phyloP scores from a whole-genome alignment of 2,329 filamentous ascomycete genomes.

The Phaeosphaeriaceae sp. region DNA sequence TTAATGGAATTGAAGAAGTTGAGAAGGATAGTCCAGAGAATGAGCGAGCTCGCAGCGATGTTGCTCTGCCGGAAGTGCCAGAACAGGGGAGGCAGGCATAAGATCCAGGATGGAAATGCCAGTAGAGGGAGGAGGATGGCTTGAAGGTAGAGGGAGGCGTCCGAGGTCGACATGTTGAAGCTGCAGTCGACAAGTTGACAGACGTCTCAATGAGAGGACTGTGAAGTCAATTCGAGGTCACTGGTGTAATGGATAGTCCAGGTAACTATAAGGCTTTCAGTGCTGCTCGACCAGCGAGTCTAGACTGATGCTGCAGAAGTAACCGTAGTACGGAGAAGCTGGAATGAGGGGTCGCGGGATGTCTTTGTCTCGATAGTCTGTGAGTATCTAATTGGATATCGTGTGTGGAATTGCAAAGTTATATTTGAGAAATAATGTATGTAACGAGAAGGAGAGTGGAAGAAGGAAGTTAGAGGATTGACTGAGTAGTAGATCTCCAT shows the following conservation, averaged over 20 bases:
- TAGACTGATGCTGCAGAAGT: not conserved
- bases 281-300: conserved; percentile 8
- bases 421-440: conserved; percentile 1
- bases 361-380: conserved; percentile 2
- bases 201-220: not conserved
- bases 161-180: conserved; percentile 8
- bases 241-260: not conserved
- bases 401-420: not conserved
- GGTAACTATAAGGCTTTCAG: not conserved
- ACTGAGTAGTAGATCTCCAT: not conserved
- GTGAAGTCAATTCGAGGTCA: not conserved
- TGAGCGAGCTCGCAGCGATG: conserved; percentile 64
- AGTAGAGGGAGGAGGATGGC: conserved; percentile 58
- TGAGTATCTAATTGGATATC: not conserved
- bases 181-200: not conserved
- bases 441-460: conserved; percentile 1
- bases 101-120: conserved; percentile 58
- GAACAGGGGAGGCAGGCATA: conserved; percentile 65
- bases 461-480: not conserved
- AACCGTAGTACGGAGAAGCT: not conserved
- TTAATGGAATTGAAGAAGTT: conserved; percentile 69
- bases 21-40: conserved; percentile 63
- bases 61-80: conserved; percentile 70
- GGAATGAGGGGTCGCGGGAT: not conserved
- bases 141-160: conserved; percentile 35